These are phyloP conservation scores for Gynandropsis gynandra DNA, from an alignment of 345 rosid species.

Conservation along the genomic window DNA sequence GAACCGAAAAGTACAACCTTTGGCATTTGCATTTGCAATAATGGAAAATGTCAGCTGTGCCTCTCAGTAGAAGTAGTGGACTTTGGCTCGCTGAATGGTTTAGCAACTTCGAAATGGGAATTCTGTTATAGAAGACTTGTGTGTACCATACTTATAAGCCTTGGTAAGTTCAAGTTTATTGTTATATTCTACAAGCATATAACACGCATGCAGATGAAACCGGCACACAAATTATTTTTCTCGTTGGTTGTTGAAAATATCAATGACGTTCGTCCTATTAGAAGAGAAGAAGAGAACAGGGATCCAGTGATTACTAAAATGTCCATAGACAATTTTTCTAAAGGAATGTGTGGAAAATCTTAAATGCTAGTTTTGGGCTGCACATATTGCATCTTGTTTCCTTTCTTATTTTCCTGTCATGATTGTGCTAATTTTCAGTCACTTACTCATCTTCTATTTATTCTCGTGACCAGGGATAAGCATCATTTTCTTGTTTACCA, in stretches of 20 bases:
- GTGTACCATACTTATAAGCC: conserved; percentile 44
- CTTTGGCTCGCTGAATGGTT: conserved; percentile 42
- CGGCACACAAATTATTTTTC: conserved; percentile 9
- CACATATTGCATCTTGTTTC: conserved; percentile 10
- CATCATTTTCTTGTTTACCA: too few relatives aligned
- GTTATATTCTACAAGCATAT: conserved; percentile 3
- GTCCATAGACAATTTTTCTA: not conserved
- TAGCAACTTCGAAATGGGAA: conserved; percentile 57
- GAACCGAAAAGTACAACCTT: conserved; percentile 25
- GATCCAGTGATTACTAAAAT: conserved; percentile 1
- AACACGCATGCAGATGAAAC: conserved; percentile 18
- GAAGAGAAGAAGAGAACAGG: conserved; percentile 14
- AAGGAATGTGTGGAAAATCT: conserved; percentile 7
- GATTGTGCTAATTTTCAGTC: too few relatives aligned
- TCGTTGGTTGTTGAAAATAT: conserved; percentile 7
- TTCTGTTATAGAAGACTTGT: conserved; percentile 51
- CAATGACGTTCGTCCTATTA: too few relatives aligned
- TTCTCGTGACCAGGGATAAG: too few relatives aligned
- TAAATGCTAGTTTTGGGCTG: conserved; percentile 11
- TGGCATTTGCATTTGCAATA: conserved; percentile 50
- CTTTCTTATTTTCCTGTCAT: conserved; percentile 6
- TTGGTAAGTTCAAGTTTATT: conserved; percentile 43
- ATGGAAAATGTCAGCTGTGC: conserved; percentile 52
- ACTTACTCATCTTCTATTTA: too few relatives aligned
- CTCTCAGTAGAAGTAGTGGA: conserved; percentile 36